These are phyloP conservation scores for Auriscalpium orientale DNA, from an alignment of 768 basidiomycete genomes.

Conservation along the genomic window DNA sequence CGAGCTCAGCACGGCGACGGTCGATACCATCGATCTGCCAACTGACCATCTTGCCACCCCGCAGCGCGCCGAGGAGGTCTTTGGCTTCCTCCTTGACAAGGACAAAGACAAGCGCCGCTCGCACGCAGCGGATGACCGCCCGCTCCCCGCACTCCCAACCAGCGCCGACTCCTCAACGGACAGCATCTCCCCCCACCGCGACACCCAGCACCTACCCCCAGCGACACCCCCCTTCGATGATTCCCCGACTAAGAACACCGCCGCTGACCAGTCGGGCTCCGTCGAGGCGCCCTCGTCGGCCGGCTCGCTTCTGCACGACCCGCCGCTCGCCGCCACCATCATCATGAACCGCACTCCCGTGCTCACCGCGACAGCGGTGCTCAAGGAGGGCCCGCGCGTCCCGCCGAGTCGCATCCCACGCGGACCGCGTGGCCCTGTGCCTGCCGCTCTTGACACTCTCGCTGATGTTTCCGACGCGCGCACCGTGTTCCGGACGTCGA, in stretches of 20 bases:
- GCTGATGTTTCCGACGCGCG: not conserved
- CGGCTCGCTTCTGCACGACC: slow-evolving; percentile 12
- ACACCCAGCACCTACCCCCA: not conserved
- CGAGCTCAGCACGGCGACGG: slow-evolving; percentile 49
- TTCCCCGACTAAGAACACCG: not conserved
- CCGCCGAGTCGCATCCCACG: slow-evolving; percentile 10
- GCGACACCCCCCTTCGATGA: not conserved
- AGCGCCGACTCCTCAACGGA: slow-evolving; percentile 9
- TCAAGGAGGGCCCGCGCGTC: not conserved
- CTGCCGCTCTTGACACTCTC: not conserved
- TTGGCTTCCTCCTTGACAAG: slow-evolving; percentile 56
- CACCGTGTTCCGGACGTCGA: not conserved
- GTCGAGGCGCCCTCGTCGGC: slow-evolving; percentile 4
- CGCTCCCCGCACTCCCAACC: slow-evolving; percentile 28
- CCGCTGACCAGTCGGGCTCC: not conserved
- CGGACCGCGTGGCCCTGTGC: slow-evolving; percentile 8
- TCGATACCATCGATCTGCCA: slow-evolving; percentile 21
- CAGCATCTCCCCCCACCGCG: not conserved
- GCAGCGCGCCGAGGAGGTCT: slow-evolving; percentile 62
- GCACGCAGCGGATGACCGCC: slow-evolving; percentile 26
- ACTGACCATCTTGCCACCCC: slow-evolving; percentile 39
- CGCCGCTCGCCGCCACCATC: slow-evolving; percentile 6
- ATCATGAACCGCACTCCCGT: slow-evolving; percentile 14
- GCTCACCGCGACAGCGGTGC: not conserved
- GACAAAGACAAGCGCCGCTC: slow-evolving; percentile 31